phyloP scores from a whole-genome alignment of 1,284 basidiomycete genomes.

The Heterobasidion annosum region DNA sequence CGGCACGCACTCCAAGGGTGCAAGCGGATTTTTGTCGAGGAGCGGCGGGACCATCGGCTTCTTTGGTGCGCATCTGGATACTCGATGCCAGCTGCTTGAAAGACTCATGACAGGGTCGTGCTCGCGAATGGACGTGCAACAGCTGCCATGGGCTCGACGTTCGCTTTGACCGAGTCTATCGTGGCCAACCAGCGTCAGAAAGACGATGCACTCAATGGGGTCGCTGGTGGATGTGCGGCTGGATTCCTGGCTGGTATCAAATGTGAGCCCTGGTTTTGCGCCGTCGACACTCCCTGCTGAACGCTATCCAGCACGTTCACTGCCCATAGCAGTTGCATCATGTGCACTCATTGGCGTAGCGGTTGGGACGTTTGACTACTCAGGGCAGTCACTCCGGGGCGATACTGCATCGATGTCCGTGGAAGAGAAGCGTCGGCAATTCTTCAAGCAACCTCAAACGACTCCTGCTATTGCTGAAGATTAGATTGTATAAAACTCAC shows the following conservation, averaged over 20 bases:
- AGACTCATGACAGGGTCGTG: not conserved
- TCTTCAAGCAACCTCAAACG: conserved; percentile 56
- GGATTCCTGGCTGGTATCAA: conserved; percentile 85
- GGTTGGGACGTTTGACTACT: conserved; percentile 80
- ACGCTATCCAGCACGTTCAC: conserved; percentile 56
- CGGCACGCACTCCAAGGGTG: conserved; percentile 73
- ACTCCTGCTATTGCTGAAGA: conserved; percentile 17
- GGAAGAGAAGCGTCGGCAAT: conserved; percentile 59
- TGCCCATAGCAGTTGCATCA: conserved; percentile 77
- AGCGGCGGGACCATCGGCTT: conserved; percentile 75
- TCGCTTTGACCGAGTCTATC: conserved; percentile 73
- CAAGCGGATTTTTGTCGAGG: conserved; percentile 78
- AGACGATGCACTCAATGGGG: conserved; percentile 80
- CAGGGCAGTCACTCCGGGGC: conserved; percentile 52
- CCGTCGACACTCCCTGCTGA: conserved; percentile 4
- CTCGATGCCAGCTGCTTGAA: not conserved
- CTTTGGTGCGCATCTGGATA: conserved; percentile 49
- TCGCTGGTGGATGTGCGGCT: conserved; percentile 86
- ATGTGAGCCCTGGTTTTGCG: conserved; percentile 31
- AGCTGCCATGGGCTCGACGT: conserved; percentile 91
- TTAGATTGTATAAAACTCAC: conserved; percentile 13
- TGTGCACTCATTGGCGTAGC: conserved; percentile 76
- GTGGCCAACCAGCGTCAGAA: conserved; percentile 79
- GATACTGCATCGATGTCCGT: conserved; percentile 28
- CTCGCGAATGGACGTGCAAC: conserved; percentile 1